Conservation (phyloP, 305 asterid genomes). For the Fraxinus sp. region DNA sequence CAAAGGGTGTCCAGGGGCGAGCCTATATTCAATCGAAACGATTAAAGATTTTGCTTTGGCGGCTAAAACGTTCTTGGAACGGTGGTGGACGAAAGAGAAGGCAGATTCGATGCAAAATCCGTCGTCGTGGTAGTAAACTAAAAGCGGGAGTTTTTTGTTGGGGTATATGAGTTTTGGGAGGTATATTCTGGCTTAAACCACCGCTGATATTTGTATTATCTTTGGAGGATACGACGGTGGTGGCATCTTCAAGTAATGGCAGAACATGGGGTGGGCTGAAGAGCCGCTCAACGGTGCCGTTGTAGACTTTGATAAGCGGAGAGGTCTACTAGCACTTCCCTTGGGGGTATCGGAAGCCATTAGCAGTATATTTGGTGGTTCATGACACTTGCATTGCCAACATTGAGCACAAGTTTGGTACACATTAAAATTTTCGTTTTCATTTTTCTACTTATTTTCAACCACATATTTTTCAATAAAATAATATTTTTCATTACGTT, state of each 20-base stretch:
- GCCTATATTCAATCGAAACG: slow-evolving; percentile 40
- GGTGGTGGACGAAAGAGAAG: slow-evolving; percentile 33
- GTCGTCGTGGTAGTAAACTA: slow-evolving; percentile 47
- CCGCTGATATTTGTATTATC: slow-evolving; percentile 34
- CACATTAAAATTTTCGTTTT: too few relatives aligned
- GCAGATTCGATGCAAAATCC: slow-evolving; percentile 49
- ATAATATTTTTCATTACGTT: too few relatives aligned
- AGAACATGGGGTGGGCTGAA: slow-evolving; percentile 21
- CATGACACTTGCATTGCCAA: too few relatives aligned
- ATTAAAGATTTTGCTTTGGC: slow-evolving; percentile 34
- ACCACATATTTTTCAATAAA: too few relatives aligned
- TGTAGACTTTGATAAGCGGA: slow-evolving; percentile 1
- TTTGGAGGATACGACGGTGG: slow-evolving; percentile 42
- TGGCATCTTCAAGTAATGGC: slow-evolving; percentile 28
- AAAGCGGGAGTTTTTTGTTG: slow-evolving; percentile 31
- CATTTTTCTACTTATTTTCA: too few relatives aligned
- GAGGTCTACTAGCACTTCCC: too few relatives aligned
- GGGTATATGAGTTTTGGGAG: slow-evolving; percentile 22
- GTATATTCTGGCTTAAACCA: slow-evolving; percentile 38
- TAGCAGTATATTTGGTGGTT: too few relatives aligned
- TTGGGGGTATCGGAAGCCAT: too few relatives aligned
- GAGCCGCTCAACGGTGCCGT: slow-evolving; percentile 48
- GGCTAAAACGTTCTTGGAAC: slow-evolving; percentile 26
- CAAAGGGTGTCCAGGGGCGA: slow-evolving; percentile 35
- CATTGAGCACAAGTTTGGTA: too few relatives aligned